phyloP scores from a whole-genome alignment of 495 filamentous ascomycete species.

The Aspergillus haitiensis region DNA sequence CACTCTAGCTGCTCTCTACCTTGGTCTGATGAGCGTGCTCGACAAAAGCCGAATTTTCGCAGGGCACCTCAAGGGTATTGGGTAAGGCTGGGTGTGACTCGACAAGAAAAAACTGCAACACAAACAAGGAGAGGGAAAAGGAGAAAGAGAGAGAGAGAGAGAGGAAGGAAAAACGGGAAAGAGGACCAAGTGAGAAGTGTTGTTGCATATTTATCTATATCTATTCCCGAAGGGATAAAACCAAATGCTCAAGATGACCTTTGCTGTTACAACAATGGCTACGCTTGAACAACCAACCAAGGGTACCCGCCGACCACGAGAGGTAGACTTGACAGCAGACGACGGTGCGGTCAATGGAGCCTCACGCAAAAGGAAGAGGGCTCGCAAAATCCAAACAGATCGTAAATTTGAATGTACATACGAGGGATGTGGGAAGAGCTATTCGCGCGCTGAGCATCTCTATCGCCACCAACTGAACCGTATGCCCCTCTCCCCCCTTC shows the following conservation, averaged over 20 bases:
- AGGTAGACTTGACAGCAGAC: conserved; percentile 29
- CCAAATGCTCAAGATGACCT: conserved; percentile 25
- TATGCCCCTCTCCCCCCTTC: conserved; percentile 41
- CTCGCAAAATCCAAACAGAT: conserved; percentile 77
- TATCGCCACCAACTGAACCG: conserved; percentile 97
- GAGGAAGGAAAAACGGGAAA: not conserved
- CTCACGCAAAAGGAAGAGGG: conserved; percentile 71
- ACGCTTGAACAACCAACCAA: conserved; percentile 22
- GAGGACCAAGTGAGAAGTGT: not conserved
- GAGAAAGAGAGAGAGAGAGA: not conserved
- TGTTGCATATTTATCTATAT: not conserved
- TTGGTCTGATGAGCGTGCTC: conserved; percentile 19
- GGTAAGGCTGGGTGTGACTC: conserved; percentile 7
- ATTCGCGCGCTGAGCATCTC: conserved; percentile 94
- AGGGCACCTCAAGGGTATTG: conserved; percentile 48
- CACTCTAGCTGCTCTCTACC: not conserved
- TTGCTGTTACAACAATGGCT: conserved; percentile 30
- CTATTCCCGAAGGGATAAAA: not conserved
- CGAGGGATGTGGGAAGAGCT: conserved; percentile 90
- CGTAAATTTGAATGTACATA: conserved; percentile 94
- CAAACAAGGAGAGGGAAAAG: not conserved
- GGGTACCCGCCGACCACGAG: conserved; percentile 27
- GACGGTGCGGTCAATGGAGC: conserved; percentile 36
- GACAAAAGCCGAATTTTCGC: conserved; percentile 41
- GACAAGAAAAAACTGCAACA: conserved; percentile 8